Evolutionary conservation across 2,329 filamentous ascomycete species (phyloP), one percentile per base, ranked within the genome.

Genomic region (Fusarium illudens): DNA sequence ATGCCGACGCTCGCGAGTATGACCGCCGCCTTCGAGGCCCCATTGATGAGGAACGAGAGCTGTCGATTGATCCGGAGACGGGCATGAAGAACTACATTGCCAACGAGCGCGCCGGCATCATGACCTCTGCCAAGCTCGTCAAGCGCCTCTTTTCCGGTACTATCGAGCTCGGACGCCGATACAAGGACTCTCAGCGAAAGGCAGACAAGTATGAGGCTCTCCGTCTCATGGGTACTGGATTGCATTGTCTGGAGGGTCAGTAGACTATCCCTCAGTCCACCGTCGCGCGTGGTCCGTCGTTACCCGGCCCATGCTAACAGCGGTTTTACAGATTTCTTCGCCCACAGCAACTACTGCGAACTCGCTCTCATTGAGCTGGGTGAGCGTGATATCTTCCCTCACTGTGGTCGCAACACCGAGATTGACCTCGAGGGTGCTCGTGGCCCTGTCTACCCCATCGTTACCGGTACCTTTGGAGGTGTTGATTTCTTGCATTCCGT

Each of bases 21-120:
- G 92, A 97, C 76, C 84, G 79, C 56, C 90, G 92, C 69, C 89
- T 97, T 53, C 91, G 95, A 75, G 93, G 90, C 1, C 93, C 92
- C 0, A 84, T 98, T 46, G 87, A 97, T 68, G 93, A 96, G 81
- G 75, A 84, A 25, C 85, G 88, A 52, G 95, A 97, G 81, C 85
- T 97, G 33, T 87, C 86, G 46, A 86, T 98, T 73, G 93, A 98
- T 73, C 85, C 87, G 2, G 82, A 88, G 56, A 90, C 90, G 6
- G 92, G 91, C 71, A 84, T 97, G 81, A 98, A 98, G 83, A 96
- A 94, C 78, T 97, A 97, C 80, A 97, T 97, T 78, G 93, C 94
- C 36, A 94, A 94, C 67, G 94, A 97, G 77, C 82, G 87, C 52
- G 81, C 86, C 60, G 87, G 88, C 46, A 96, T 96, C 76, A 92